These are phyloP conservation scores for Auxenochlorella protothecoides DNA, from an alignment of 139 green algal genomes.

Conservation along the genomic window DNA sequence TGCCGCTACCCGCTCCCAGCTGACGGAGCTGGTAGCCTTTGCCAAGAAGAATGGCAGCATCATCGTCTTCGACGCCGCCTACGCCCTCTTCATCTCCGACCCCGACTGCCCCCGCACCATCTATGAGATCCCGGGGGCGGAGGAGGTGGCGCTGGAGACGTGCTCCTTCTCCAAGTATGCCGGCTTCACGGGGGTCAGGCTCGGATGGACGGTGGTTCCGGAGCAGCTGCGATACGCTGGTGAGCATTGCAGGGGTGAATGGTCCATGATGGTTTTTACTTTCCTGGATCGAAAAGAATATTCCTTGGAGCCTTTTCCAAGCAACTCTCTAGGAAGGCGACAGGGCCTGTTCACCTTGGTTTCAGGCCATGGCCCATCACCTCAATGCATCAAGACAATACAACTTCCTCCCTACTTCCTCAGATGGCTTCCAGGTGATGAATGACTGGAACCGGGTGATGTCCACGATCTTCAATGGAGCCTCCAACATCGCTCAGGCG, in stretches of 20 bases:
- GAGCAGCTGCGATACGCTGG: slow-evolving; percentile 53
- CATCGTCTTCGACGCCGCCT: slow-evolving; percentile 97
- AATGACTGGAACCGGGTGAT: slow-evolving; percentile 94
- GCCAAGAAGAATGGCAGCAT: slow-evolving; percentile 74
- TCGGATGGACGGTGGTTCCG: slow-evolving; percentile 97
- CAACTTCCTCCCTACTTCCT: not conserved
- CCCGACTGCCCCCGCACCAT: slow-evolving; percentile 88
- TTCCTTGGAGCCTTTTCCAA: too few species aligned
- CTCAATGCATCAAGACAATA: too few species aligned
- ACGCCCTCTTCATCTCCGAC: slow-evolving; percentile 93
- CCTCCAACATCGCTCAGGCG: slow-evolving; percentile 82
- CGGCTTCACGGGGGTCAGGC: slow-evolving; percentile 93
- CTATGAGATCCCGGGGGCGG: slow-evolving; percentile 89
- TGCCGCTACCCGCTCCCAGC: slow-evolving; percentile 83
- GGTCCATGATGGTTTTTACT: too few species aligned
- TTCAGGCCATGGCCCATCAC: too few species aligned
- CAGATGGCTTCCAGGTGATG: slow-evolving; percentile 67
- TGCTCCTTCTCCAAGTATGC: slow-evolving; percentile 96
- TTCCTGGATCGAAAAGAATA: too few species aligned
- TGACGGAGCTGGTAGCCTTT: slow-evolving; percentile 82
- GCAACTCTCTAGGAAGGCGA: too few species aligned
- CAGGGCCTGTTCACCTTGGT: too few species aligned
- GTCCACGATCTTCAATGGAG: slow-evolving; percentile 97
- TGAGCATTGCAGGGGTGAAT: not conserved
- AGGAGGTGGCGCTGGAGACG: slow-evolving; percentile 86